Evolutionary conservation across 192 early-diverging fungal genomes (phyloP).

Genomic region (Coemansia sp.): DNA sequence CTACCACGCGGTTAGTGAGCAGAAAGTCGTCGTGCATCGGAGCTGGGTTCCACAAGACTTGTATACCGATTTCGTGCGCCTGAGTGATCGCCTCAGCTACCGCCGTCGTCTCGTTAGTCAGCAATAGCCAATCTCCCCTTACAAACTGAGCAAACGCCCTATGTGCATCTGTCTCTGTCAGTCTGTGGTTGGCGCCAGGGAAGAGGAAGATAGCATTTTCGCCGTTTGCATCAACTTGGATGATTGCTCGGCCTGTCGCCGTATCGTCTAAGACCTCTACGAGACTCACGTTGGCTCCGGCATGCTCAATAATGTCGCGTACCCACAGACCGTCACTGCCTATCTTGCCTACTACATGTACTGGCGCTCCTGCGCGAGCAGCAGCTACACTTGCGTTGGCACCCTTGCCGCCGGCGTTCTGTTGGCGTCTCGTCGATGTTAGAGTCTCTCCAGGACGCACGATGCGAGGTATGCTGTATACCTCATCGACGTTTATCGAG

Average conservation of each 20-base stretch:
- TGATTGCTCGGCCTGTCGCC: constrained; percentile 83
- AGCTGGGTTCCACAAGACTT: constrained; percentile 84
- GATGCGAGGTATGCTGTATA: constrained; percentile 51
- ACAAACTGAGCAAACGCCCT: constrained; percentile 61
- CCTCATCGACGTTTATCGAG: constrained; percentile 60
- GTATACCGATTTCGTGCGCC: constrained; percentile 64
- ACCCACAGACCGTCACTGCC: constrained; percentile 87
- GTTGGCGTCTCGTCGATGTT: constrained; percentile 28
- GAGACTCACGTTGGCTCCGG: constrained; percentile 70
- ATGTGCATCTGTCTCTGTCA: constrained; percentile 55
- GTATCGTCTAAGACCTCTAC: constrained; percentile 60
- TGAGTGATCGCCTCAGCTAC: constrained; percentile 67
- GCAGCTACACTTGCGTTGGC: constrained; percentile 91
- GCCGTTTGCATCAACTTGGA: constrained; percentile 73
- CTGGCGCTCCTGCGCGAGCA: constrained; percentile 69
- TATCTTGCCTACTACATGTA: constrained; percentile 79
- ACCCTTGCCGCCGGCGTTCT: constrained; percentile 63
- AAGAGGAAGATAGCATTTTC: constrained; percentile 91
- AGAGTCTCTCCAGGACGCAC: constrained; percentile 50
- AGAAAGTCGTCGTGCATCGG: constrained; percentile 63
- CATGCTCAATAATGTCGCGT: constrained; percentile 62
- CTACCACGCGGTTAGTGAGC: constrained; percentile 41
- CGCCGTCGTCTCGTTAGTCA: constrained; percentile 87
- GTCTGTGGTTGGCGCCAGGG: constrained; percentile 74
- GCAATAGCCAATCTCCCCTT: constrained; percentile 74